These are phyloP conservation scores for Dioscorea dumetorum DNA, from an alignment of 106 monocot species.

Conservation along the genomic window DNA sequence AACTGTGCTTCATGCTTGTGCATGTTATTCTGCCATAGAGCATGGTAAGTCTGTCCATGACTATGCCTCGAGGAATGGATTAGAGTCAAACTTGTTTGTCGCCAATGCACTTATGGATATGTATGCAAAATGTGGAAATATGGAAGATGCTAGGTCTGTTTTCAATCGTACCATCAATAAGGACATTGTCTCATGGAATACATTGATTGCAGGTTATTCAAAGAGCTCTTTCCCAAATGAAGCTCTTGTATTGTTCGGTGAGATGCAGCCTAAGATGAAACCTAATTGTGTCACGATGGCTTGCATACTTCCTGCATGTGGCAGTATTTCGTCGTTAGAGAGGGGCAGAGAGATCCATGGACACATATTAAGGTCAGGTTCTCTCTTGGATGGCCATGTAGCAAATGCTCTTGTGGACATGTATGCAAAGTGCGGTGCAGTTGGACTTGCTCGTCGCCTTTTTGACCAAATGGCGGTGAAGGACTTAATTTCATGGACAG, in stretches of 20 bases:
- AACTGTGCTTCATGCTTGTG: constrained; percentile 64
- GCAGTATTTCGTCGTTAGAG: constrained; percentile 56
- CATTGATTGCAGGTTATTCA: constrained; percentile 68
- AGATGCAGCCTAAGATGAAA: constrained; percentile 36
- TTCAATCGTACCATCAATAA: constrained; percentile 35
- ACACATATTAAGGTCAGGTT: constrained; percentile 27
- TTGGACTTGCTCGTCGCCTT: constrained; percentile 26
- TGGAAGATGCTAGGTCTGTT: constrained; percentile 45
- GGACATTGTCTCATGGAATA: constrained; percentile 72
- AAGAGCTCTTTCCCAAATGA: constrained; percentile 58
- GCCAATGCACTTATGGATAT: constrained; percentile 81
- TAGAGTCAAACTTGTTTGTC: constrained; percentile 38
- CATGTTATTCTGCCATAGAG: constrained; percentile 36
- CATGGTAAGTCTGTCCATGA: constrained; percentile 45
- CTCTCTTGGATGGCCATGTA: constrained; percentile 24
- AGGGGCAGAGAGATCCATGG: constrained; percentile 74
- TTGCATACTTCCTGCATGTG: constrained; percentile 58
- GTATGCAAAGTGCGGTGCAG: constrained; percentile 64
- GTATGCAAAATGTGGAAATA: constrained; percentile 67
- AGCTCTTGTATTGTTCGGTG: constrained; percentile 38
- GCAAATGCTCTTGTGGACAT: constrained; percentile 54
- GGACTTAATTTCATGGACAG: constrained; percentile 53
- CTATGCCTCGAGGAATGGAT: constrained; percentile 31
- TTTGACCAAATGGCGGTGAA: constrained; percentile 29
- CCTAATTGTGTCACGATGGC: constrained; percentile 60